Conservation (phyloP, 805 yeast species). For the Saccharomyces jurei region DNA sequence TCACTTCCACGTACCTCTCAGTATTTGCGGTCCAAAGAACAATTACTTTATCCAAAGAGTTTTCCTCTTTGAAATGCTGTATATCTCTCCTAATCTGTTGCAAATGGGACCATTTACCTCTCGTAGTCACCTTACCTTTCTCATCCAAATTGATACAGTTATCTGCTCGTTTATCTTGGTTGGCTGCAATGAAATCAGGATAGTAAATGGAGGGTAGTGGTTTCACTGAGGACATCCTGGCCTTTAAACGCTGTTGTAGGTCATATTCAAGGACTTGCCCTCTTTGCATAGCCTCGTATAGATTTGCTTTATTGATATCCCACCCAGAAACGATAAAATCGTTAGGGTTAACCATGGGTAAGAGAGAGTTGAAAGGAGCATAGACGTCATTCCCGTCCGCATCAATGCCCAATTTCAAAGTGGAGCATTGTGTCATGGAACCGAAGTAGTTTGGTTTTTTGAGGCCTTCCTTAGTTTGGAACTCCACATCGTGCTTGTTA, state of each 20-base stretch:
- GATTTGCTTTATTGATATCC: slow-evolving; percentile 74
- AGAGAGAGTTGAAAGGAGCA: slow-evolving; percentile 82
- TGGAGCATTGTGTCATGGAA: slow-evolving; percentile 88
- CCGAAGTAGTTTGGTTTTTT: slow-evolving; percentile 80
- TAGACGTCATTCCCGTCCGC: slow-evolving; percentile 72
- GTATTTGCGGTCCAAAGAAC: slow-evolving; percentile 97
- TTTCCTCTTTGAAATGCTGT: slow-evolving; percentile 60
- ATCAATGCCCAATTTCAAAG: slow-evolving; percentile 84
- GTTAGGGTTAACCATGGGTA: slow-evolving; percentile 85
- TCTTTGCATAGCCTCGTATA: slow-evolving; percentile 74
- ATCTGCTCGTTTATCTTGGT: slow-evolving; percentile 87
- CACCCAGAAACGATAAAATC: slow-evolving; percentile 89
- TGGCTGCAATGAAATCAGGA: slow-evolving; percentile 94
- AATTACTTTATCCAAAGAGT: slow-evolving; percentile 76
- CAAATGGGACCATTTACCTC: slow-evolving; percentile 82
- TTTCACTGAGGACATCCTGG: slow-evolving; percentile 48
- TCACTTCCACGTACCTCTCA: slow-evolving; percentile 77
- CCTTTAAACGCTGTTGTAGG: slow-evolving; percentile 66
- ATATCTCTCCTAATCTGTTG: slow-evolving; percentile 81
- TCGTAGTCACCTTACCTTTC: slow-evolving; percentile 35
- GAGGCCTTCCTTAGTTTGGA: slow-evolving; percentile 74
- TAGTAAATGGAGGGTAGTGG: slow-evolving; percentile 86
- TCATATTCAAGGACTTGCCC: slow-evolving; percentile 81
- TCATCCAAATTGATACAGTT: slow-evolving; percentile 58
- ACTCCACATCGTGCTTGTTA: slow-evolving; percentile 67